These are phyloP conservation scores for Aureobasidium sp. DNA, from an alignment of 2,329 filamentous ascomycete genomes.

Conservation along the genomic window DNA sequence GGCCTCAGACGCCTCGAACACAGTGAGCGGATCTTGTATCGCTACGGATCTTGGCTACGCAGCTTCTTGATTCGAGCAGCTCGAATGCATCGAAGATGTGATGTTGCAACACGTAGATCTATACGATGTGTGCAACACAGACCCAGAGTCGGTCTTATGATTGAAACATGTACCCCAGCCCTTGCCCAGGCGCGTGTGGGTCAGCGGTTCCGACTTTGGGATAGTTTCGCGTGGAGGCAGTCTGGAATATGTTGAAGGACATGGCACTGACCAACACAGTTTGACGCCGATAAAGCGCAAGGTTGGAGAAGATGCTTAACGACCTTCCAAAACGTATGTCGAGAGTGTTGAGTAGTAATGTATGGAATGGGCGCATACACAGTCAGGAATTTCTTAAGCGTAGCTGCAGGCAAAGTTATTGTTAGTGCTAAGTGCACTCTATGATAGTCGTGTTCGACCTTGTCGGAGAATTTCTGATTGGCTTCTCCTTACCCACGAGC, in stretches of 20 bases:
- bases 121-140: not conserved
- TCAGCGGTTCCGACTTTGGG: not conserved
- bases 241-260: not conserved
- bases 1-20: slow-evolving; percentile 27
- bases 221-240: not conserved
- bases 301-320: not conserved
- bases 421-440: not conserved
- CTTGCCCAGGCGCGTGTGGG: not conserved
- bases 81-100: not conserved
- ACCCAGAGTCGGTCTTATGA: not conserved
- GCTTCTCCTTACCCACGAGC: not conserved
- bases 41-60: slow-evolving; percentile 14
- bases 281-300: not conserved
- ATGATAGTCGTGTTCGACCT: not conserved
- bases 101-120: not conserved
- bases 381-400: not conserved
- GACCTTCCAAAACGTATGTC: not conserved
- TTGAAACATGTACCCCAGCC: not conserved
- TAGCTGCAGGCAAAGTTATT: not conserved
- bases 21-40: slow-evolving; percentile 28
- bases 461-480: not conserved
- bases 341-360: not conserved
- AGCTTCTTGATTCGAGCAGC: not conserved
- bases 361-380: not conserved
- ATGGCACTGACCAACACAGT: not conserved